Conservation (phyloP, 108 stramenopile species). For the Epithemia pelagica region DNA sequence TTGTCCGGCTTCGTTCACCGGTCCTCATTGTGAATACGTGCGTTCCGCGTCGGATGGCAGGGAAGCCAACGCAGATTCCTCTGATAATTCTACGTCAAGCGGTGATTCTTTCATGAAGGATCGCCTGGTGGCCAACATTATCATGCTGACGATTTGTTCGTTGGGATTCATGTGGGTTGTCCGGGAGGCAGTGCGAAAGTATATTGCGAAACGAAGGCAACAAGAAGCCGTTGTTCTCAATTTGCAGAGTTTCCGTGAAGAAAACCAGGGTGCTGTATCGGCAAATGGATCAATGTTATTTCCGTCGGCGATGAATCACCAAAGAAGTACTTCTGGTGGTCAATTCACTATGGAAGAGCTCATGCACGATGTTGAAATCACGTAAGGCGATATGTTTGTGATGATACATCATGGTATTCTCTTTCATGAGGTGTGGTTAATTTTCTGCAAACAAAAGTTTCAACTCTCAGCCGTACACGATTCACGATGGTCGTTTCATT, state of each 20-base stretch:
- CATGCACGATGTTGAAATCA: background rate
- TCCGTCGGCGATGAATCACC: background rate
- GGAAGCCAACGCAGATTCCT: background rate
- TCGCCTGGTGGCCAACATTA: background rate
- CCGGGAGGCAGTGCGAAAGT: background rate
- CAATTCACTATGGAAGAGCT: background rate
- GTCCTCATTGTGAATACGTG: conserved; percentile 39
- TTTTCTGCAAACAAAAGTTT: too few species aligned
- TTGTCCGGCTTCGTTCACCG: conserved; percentile 26
- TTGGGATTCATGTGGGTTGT: background rate
- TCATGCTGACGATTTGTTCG: background rate
- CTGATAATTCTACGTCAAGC: background rate
- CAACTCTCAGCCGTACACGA: too few species aligned
- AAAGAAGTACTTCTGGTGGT: background rate
- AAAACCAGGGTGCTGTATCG: conserved; percentile 2
- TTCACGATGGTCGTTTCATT: too few species aligned
- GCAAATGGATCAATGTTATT: conserved; percentile 5
- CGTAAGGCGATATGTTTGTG: too few species aligned
- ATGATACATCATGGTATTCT: too few species aligned
- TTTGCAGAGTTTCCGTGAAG: conserved; percentile 6
- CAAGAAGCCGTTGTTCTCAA: background rate
- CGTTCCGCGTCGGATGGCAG: background rate
- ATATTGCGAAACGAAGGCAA: background rate
- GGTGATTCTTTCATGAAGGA: background rate
- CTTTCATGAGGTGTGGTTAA: too few species aligned